Conservation (phyloP, 176 grass and related monocot species). For the Microstegium vimineum region DNA sequence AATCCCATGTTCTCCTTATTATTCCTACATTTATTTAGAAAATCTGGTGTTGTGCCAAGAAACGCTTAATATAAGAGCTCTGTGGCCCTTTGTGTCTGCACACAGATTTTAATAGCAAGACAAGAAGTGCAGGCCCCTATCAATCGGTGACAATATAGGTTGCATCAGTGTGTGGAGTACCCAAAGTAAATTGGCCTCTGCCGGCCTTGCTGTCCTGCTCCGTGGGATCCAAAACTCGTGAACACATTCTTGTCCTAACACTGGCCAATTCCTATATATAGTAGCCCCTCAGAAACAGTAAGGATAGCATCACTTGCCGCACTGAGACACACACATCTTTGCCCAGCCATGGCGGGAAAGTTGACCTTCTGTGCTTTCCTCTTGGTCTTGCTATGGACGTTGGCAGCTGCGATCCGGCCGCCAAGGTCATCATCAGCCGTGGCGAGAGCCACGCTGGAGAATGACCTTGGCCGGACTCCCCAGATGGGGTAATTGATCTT, state of each 20-base stretch:
- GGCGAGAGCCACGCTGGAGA: slow-evolving; percentile 1
- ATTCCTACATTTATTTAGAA: too few relatives aligned
- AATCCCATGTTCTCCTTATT: too few relatives aligned
- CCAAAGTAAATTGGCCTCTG: background rate
- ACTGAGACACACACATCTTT: background rate
- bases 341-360: background rate
- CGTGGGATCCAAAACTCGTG: background rate
- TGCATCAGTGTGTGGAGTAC: background rate
- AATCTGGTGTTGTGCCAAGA: too few relatives aligned
- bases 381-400: background rate
- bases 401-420: background rate
- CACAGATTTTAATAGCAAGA: too few relatives aligned
- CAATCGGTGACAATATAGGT: background rate
- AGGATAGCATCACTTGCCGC: background rate
- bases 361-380: background rate
- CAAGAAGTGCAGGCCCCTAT: background rate
- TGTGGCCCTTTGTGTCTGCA: too few relatives aligned
- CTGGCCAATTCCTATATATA: background rate
- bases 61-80: too few relatives aligned
- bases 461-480: slow-evolving; percentile 47
- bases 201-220: background rate
- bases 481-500: slow-evolving; percentile 53
- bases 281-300: background rate
- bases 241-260: background rate
- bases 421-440: background rate